Evolutionary conservation across 257 asterid genomes (phyloP).

Genomic region (Penstemon eatonii): DNA sequence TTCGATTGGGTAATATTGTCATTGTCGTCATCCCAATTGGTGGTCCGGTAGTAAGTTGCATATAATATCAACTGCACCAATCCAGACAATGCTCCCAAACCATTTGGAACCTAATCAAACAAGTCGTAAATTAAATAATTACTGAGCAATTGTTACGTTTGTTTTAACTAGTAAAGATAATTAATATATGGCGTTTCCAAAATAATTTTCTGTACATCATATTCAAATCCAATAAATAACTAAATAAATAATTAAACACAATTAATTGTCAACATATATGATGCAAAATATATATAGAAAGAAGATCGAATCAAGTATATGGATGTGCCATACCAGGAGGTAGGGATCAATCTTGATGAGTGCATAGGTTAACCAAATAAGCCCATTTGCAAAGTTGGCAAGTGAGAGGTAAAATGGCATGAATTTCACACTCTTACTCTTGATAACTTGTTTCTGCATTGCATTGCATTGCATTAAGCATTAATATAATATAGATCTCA

Average conservation of each 20-base stretch:
- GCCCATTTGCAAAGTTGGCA: slow-evolving; percentile 60
- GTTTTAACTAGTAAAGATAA: background rate
- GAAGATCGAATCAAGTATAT: too few species aligned
- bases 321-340: slow-evolving; percentile 45
- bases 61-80: slow-evolving; percentile 32
- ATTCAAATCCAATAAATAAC: too few species aligned
- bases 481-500: background rate
- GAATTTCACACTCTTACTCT: slow-evolving; percentile 75
- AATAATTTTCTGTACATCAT: too few species aligned
- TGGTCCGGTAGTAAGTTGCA: slow-evolving; percentile 32
- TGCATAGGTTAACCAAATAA: slow-evolving; percentile 62
- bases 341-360: slow-evolving; percentile 56
- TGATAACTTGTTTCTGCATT: slow-evolving; percentile 56
- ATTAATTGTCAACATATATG: too few species aligned
- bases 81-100: slow-evolving; percentile 36
- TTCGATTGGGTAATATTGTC: background rate
- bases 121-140: too few species aligned
- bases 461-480: too few species aligned
- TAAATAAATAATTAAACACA: too few species aligned
- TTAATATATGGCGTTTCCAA: background rate
- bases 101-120: slow-evolving; percentile 33
- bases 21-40: slow-evolving; percentile 37
- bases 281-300: too few species aligned
- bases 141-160: background rate
- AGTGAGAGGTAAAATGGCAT: slow-evolving; percentile 75